Percentiles rank a stretch among this genome's conserved stretches.
phyloP scores from a whole-genome alignment of 2,329 filamentous ascomycete genomes.

The Pseudogymnoascus sp. region DNA sequence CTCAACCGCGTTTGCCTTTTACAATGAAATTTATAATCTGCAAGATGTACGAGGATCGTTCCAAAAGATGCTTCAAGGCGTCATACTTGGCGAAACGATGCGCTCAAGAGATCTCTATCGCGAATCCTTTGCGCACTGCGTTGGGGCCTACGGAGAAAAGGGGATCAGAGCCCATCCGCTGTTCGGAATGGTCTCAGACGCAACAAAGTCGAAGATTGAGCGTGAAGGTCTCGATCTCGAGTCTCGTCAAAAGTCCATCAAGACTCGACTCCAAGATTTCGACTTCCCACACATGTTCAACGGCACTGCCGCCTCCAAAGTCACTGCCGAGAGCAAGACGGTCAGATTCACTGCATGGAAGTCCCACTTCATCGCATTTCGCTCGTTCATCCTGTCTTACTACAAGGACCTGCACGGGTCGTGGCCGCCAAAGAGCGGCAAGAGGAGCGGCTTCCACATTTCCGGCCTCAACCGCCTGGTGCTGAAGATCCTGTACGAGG shows the following conservation, averaged over 20 bases:
- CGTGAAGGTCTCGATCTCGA: conserved; percentile 74
- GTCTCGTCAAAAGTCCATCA: conserved; percentile 62
- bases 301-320: conserved; percentile 78
- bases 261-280: conserved; percentile 72
- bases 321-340: conserved; percentile 64
- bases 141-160: conserved; percentile 64
- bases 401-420: conserved; percentile 62
- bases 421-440: conserved; percentile 88
- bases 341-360: conserved; percentile 84
- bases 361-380: conserved; percentile 64
- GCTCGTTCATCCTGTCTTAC: conserved; percentile 53
- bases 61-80: conserved; percentile 81
- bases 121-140: conserved; percentile 85
- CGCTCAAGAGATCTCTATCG: conserved; percentile 75
- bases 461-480: conserved; percentile 81
- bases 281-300: conserved; percentile 87
- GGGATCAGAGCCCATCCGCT: conserved; percentile 54
- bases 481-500: conserved; percentile 72
- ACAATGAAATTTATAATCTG: conserved; percentile 68
- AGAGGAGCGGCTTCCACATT: conserved; percentile 84
- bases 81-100: conserved; percentile 86
- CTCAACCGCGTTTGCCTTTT: conserved; percentile 61
- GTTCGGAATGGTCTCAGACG: conserved; percentile 60
- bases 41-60: conserved; percentile 74
- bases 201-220: conserved; percentile 73